Base-by-base conservation (phyloP, 176 grass and related monocot species). In the Rhipidocladum racemiflorum region DNA sequence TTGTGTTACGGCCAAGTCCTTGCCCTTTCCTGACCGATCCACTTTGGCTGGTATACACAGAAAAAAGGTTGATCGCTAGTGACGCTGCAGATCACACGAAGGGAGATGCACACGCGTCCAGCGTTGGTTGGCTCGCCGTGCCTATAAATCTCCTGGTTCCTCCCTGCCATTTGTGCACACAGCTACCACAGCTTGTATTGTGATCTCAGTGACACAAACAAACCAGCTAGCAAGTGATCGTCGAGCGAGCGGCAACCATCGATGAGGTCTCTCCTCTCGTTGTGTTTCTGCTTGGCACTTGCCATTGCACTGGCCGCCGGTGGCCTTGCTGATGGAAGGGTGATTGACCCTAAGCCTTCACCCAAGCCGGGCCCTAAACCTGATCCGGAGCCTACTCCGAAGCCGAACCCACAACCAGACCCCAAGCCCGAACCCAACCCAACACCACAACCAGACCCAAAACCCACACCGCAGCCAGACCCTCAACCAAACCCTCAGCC, bases 211-310 rank as follows among this genome's bases (percentile, higher is more conserved):
- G 38, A 66, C 4, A 16, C 20, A 17, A 72, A 72, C 13, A 30
- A 11, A 32, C 57, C 43, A 66, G 61, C 45, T 76, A 44, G 57
- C 23, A 21, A 16, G 30, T 36, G 40, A 53, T 17, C 49, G 17
- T 18, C 17, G 53, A 55, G 53, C 8, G 18, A 21, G 50, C 18
- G 1, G 54, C 75, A 43, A 80, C 49, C 75, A 43, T 69, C 49
- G 64, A 80, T 54, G 64, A 69, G 78, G 65, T 9, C 64, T 12
- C 30, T 34, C 14, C 53, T 80, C 34, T 40, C 64, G 4, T 5
- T 80, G 32, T 80, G 64, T 25, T 56, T 69, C 48, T 34, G 55
- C 23, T 42, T 69, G 35, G 78, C 78, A 9, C 78, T 80, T 11
- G 15, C 12, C 78, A 24, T 43, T 43, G 38, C 66, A 44, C 40